Evolutionary conservation across 1,139 yeast genomes (phyloP), one percentile per base, ranked within the genome.

Genomic region (Suhomyces yuchorum): DNA sequence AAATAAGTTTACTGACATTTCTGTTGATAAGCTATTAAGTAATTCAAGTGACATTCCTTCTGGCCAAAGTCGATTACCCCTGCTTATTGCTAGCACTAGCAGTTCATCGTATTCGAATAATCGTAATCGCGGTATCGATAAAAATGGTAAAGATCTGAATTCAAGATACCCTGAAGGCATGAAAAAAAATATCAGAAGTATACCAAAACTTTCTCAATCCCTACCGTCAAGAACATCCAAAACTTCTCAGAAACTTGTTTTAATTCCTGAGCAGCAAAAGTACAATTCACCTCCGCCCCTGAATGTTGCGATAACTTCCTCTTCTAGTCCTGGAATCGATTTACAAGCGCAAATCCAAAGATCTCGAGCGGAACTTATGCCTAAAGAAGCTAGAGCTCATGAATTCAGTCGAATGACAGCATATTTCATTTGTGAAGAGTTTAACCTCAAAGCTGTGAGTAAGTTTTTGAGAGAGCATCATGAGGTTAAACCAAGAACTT

Each of bases 321-420:
- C 37, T 12, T 47, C 50, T 3, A 37, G 42, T 23, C 41, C 52
- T 4, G 44, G 24, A 7, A 18, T 24, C 3, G 75, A 70, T 8
- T 54, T 62, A n/a, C 71, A 63, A 36, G 59, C 64, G 47, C 68
- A 72, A 63, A 62, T 73, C 49, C 73, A 67, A 42, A 61, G 87
- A 38, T 80, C 91, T 1, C 70, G 86, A 43, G 92, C 92, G 1
- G 96, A 87, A 58, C 67, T 81, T 46, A 73, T 84, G 78, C 80
- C 87, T 7, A 84, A 84, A 56, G 91, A 84, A 44, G 75, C 78
- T 35, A 68, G 92, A 51, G 87, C 84, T 3, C 82, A 79, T 35
- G 87, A 83, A 54, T 80, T 86, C 56, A 84, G 96, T 30, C 69
- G 98, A 51, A 90, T 91, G 55, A 91, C 98, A 0, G 97, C 97